A percentile compares a stretch with the other conserved stretches of the same genome.
These are phyloP conservation scores for Penicillium soppii DNA, from an alignment of 495 filamentous ascomycete species.

Conservation along the genomic window DNA sequence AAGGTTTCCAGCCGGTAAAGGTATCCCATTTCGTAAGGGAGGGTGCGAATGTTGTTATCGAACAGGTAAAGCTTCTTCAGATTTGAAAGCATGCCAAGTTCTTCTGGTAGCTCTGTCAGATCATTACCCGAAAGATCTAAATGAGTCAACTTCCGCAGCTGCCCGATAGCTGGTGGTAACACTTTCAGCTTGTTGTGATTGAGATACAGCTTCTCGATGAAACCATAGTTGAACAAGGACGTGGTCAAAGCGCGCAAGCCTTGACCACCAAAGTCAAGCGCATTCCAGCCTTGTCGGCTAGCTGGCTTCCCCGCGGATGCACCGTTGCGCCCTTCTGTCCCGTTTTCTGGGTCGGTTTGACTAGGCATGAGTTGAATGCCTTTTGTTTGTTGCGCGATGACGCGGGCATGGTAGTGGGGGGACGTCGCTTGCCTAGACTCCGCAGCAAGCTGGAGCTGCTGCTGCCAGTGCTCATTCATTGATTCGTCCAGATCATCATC, in stretches of 20 bases:
- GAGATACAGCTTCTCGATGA: slow-evolving; percentile 86
- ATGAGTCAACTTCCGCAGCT: slow-evolving; percentile 70
- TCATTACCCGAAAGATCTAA: slow-evolving; percentile 90
- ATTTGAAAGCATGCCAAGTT: slow-evolving; percentile 94
- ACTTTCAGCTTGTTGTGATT: slow-evolving; percentile 82
- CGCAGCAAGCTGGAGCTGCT: slow-evolving; percentile 76
- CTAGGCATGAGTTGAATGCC: slow-evolving; percentile 56
- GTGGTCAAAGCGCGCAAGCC: slow-evolving; percentile 77
- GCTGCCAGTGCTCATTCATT: slow-evolving; percentile 81
- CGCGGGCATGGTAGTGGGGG: slow-evolving; percentile 65
- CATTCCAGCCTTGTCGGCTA: slow-evolving; percentile 80
- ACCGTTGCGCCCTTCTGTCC: slow-evolving; percentile 61
- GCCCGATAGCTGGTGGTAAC: slow-evolving; percentile 75
- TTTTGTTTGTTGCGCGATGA: slow-evolving; percentile 57
- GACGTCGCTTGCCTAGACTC: slow-evolving; percentile 64
- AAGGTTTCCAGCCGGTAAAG: slow-evolving; percentile 83
- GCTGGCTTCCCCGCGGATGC: slow-evolving; percentile 53
- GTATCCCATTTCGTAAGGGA: slow-evolving; percentile 85
- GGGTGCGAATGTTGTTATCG: slow-evolving; percentile 78
- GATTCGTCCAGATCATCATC: slow-evolving; percentile 58
- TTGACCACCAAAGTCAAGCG: slow-evolving; percentile 91
- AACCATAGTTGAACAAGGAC: slow-evolving; percentile 79
- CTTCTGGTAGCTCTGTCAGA: slow-evolving; percentile 76
- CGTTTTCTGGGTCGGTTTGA: slow-evolving; percentile 62
- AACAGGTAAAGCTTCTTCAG: slow-evolving; percentile 78